Conservation (phyloP, 2,329 filamentous ascomycete genomes). For the Fragosphaeria purpurea region DNA sequence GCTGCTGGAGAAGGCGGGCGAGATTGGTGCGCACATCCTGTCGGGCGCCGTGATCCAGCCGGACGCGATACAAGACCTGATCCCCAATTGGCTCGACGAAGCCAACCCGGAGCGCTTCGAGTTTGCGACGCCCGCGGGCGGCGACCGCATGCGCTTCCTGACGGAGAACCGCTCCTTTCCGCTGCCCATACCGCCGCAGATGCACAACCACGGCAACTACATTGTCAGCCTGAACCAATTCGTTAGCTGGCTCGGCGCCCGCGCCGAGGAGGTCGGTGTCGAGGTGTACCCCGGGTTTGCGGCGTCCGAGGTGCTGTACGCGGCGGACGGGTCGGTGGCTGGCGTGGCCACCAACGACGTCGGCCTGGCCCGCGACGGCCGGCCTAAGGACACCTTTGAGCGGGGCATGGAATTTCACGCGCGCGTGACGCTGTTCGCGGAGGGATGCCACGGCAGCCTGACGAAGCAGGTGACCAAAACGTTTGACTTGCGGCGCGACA, state of each 20-base stretch:
- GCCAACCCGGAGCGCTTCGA: constrained; percentile 82
- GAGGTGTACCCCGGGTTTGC: constrained; percentile 96
- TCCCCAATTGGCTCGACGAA: constrained; percentile 88
- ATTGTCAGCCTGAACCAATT: constrained; percentile 94
- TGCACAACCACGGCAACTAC: constrained; percentile 97
- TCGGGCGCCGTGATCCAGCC: constrained; percentile 95
- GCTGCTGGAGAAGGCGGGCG: constrained; percentile 87
- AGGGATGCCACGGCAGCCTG: constrained; percentile 92
- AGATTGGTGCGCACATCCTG: constrained; percentile 88
- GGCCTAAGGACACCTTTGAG: constrained; percentile 84
- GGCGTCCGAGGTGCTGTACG: constrained; percentile 84
- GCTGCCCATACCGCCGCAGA: constrained; percentile 84
- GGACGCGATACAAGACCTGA: constrained; percentile 73
- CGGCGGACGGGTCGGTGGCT: constrained; percentile 74
- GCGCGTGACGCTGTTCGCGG: constrained; percentile 78
- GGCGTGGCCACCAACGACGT: constrained; percentile 95
- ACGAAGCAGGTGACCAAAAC: constrained; percentile 93
- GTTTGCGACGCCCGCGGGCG: constrained; percentile 71
- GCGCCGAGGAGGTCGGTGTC: constrained; percentile 92
- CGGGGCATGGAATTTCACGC: constrained; percentile 98
- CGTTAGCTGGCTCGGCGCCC: constrained; percentile 88
- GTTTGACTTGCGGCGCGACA: constrained; percentile 80
- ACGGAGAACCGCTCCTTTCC: constrained; percentile 71
- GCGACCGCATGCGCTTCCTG: constrained; percentile 87
- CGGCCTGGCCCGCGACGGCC: constrained; percentile 70